These are phyloP conservation scores for Microbotryum intermedium DNA, from an alignment of 1,284 basidiomycete genomes.

Conservation along the genomic window DNA sequence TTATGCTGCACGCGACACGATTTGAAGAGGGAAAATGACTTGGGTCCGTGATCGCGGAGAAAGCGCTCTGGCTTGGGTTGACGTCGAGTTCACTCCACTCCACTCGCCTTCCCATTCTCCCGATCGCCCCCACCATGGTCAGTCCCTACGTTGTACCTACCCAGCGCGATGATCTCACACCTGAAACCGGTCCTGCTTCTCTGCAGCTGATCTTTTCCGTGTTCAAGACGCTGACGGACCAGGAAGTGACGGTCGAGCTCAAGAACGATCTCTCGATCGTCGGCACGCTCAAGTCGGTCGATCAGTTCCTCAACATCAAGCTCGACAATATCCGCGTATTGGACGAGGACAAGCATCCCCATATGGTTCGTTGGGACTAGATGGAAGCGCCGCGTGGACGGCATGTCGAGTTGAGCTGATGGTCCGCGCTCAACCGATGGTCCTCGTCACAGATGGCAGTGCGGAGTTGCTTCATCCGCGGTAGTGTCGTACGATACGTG, in stretches of 20 bases:
- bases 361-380: slow-evolving; percentile 63
- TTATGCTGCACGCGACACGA: too few species aligned
- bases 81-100: too few species aligned
- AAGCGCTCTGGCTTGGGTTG: too few species aligned
- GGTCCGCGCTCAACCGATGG: neutral
- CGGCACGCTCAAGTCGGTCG: slow-evolving; percentile 92
- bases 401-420: neutral
- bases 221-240: slow-evolving; percentile 87
- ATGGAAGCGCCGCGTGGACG: neutral
- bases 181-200: neutral
- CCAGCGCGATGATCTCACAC: too few species aligned
- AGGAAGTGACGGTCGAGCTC: slow-evolving; percentile 82
- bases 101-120: too few species aligned
- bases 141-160: too few species aligned
- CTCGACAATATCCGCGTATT: slow-evolving; percentile 88
- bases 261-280: slow-evolving; percentile 98
- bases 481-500: slow-evolving; percentile 95
- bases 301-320: slow-evolving; percentile 98
- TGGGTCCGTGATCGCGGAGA: too few species aligned
- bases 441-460: slow-evolving; percentile 74
- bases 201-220: slow-evolving; percentile 87
- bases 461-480: slow-evolving; percentile 97
- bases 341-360: slow-evolving; percentile 87
- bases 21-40: too few species aligned
- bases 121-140: too few species aligned